Base-by-base conservation (phyloP, 2,329 filamentous ascomycete genomes). In the Fusarium tanahbumbuense region DNA sequence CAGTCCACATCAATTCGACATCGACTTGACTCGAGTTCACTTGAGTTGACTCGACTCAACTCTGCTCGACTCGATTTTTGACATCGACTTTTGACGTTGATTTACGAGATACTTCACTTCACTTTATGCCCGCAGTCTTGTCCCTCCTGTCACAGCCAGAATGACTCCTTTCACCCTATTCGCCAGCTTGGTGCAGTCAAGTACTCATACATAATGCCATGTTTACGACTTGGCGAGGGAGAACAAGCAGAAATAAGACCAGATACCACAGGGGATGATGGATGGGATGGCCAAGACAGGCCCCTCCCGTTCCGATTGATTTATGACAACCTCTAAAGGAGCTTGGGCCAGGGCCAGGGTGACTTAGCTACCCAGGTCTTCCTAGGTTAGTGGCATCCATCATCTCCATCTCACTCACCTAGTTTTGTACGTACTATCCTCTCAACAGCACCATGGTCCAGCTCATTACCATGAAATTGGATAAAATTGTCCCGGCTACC, bases 261-360 rank as follows among this genome's bases (percentile, higher is more conserved):
- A 53, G 49, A 22, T 41, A 23, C 23, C 16, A 44, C 22, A 50
- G 32, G 16, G 28, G 32, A 47, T 44, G 25, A 61, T 56, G 61
- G 23, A 53, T 41, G 23, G 49, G 23, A 53, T 53, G 49, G 49
- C n/a, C n/a, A 53, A 42, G 49, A 42, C 47, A 60, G 53, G 57
- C 67, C 63, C 68, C 58, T 71, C 63, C 58, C 44, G 63, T 68
- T 68, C 64, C 62, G 64, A 68, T 60, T 71, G 63, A 68, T 60
- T 71, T 71, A 53, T 70, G 58, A 71, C 63, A 68, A 70, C 53
- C 64, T 71, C 52, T 50, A 64, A 63, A 67, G 49, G 59, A 70
- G 67, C 63, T 67, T 67, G 55, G 67, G 57, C 56, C 56, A 69
- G 60, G 65, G 48, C 34, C 60, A 47, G 62, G 60, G 44, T 48